A percentile compares a stretch with the other conserved stretches of the same genome.
Evolutionary conservation across 2,329 filamentous ascomycete species (phyloP).

Genomic region (Cladophialophora psammophila): DNA sequence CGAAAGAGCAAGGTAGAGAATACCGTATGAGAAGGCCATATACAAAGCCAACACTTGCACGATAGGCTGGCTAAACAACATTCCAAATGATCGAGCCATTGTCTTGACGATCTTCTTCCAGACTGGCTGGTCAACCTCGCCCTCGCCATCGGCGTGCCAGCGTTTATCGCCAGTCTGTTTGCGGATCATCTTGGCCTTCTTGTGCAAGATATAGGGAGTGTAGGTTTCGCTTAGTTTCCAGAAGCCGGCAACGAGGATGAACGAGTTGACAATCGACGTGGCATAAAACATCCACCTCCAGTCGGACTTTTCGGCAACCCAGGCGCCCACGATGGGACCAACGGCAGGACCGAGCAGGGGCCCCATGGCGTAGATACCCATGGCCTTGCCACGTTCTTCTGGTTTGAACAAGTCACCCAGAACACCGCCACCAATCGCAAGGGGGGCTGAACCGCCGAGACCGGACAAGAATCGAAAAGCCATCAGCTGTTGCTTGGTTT

Average conservation of each 20-base stretch:
- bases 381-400: slow-evolving; percentile 42
- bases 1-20: slow-evolving; percentile 67
- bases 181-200: slow-evolving; percentile 60
- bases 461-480: slow-evolving; percentile 66
- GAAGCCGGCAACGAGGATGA: slow-evolving; percentile 64
- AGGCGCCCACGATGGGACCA: slow-evolving; percentile 68
- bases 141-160: slow-evolving; percentile 44
- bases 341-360: slow-evolving; percentile 50
- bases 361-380: slow-evolving; percentile 41
- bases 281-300: slow-evolving; percentile 54
- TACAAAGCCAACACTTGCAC: slow-evolving; percentile 62
- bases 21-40: slow-evolving; percentile 64
- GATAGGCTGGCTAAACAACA: slow-evolving; percentile 65
- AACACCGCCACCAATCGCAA: slow-evolving; percentile 59
- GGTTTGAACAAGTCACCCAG: slow-evolving; percentile 42
- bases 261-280: slow-evolving; percentile 65
- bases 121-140: slow-evolving; percentile 40
- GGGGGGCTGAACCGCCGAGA: slow-evolving; percentile 65
- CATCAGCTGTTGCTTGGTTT: slow-evolving; percentile 62
- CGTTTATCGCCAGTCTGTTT: slow-evolving; percentile 43
- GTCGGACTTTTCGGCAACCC: slow-evolving; percentile 58
- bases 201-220: slow-evolving; percentile 64
- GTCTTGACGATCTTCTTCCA: slow-evolving; percentile 45
- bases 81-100: slow-evolving; percentile 60
- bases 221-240: slow-evolving; percentile 68